A percentile compares a stretch with the other conserved stretches of the same genome.
Conservation (phyloP, 2,329 filamentous ascomycete genomes). For the Talaromyces albobiverticillius region DNA sequence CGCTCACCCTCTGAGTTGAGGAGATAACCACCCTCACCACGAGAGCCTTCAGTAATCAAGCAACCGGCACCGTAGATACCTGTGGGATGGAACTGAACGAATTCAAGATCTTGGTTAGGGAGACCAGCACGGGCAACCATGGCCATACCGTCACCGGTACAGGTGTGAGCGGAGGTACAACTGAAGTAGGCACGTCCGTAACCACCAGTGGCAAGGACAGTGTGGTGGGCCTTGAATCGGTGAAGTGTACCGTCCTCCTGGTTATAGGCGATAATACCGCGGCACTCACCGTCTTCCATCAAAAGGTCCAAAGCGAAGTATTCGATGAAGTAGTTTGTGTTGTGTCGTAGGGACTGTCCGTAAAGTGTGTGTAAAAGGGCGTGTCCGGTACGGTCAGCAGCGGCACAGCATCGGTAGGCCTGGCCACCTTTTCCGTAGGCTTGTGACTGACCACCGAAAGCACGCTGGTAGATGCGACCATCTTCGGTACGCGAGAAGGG, state of each 20-base stretch:
- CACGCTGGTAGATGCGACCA: conserved; percentile 96
- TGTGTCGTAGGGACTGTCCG: conserved; percentile 92
- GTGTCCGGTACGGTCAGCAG: conserved; percentile 94
- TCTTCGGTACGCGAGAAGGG: conserved; percentile 91
- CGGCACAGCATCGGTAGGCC: conserved; percentile 95
- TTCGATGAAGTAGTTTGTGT: conserved; percentile 99
- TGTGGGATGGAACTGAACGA: conserved; percentile 98
- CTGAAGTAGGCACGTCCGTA: conserved; percentile 98
- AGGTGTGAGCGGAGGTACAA: conserved; percentile 97
- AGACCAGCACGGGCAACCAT: conserved; percentile 98
- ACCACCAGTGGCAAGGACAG: conserved; percentile 91
- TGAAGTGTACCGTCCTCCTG: conserved; percentile 98
- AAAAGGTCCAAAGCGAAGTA: conserved; percentile 96
- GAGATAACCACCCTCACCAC: conserved; percentile 97
- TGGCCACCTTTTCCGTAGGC: conserved; percentile 95
- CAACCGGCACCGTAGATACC: conserved; percentile 98
- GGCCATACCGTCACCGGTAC: conserved; percentile 98
- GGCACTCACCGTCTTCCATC: conserved; percentile 96
- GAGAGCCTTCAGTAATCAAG: conserved; percentile 95
- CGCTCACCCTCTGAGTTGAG: conserved; percentile 97
- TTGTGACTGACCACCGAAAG: conserved; percentile 95
- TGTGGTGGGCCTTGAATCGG: conserved; percentile 95
- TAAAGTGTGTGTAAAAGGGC: conserved; percentile 98
- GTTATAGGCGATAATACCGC: conserved; percentile 95
- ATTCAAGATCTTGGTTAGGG: conserved; percentile 98